phyloP scores from a whole-genome alignment of 345 rosid species.

The Sonneratia alba region DNA sequence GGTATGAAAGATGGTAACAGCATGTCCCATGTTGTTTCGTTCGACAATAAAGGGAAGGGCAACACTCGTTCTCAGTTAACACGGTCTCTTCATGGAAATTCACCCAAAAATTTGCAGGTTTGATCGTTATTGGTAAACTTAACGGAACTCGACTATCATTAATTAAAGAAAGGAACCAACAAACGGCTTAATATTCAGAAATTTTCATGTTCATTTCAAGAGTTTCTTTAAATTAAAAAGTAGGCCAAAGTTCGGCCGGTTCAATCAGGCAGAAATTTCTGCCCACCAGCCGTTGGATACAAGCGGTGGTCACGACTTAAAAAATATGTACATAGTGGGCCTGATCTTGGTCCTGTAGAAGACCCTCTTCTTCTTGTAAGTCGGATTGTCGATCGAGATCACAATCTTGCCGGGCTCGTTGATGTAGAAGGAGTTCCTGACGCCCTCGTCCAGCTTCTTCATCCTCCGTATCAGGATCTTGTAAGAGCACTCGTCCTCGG shows the following conservation, averaged over 20 bases:
- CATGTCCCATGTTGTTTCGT: background rate
- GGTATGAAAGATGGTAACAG: background rate
- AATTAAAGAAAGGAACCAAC: no score
- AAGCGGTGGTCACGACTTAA: background rate
- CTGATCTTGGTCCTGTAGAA: conserved; percentile 38
- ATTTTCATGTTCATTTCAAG: no score
- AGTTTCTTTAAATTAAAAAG: no score
- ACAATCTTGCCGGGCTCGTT: conserved; percentile 48
- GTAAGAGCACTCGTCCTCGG: conserved; percentile 57
- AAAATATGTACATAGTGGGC: conserved; percentile 24
- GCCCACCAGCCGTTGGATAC: background rate
- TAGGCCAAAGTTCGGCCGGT: no score
- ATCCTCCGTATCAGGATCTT: conserved; percentile 24
- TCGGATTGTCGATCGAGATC: conserved; percentile 29
- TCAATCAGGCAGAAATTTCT: no score
- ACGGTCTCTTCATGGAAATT: no score
- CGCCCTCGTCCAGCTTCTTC: conserved; percentile 23
- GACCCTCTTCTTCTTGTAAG: conserved; percentile 33
- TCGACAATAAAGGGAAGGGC: background rate
- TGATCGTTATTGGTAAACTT: no score
- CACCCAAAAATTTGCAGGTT: no score
- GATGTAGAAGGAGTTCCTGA: conserved; percentile 42
- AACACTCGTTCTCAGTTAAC: no score
- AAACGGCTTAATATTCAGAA: no score
- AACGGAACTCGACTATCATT: no score